These are phyloP conservation scores for Russula olivacea DNA, from an alignment of 768 basidiomycete species.

Conservation along the genomic window DNA sequence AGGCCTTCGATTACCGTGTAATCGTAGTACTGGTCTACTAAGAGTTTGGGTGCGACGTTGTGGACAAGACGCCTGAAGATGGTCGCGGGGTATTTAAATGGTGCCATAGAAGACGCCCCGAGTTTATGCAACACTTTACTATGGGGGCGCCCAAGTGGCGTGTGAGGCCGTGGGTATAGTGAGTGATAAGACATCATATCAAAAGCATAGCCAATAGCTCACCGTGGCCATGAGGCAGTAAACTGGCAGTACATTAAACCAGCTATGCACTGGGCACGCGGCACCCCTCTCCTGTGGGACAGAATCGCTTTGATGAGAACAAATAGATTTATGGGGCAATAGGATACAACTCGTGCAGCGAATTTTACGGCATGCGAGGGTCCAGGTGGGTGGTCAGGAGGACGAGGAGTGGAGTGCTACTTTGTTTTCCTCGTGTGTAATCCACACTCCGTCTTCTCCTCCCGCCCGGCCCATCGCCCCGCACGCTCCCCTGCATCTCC, in stretches of 20 bases:
- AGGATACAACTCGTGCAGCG: background rate
- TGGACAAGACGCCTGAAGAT: background rate
- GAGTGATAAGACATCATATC: background rate
- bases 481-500: conserved; percentile 75
- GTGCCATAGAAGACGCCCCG: background rate
- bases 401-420: background rate
- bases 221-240: conserved; percentile 13
- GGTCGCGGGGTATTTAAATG: conserved; percentile 14
- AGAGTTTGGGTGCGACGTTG: background rate
- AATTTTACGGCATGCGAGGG: conserved; percentile 4
- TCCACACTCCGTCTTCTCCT: conserved; percentile 90
- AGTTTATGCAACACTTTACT: background rate
- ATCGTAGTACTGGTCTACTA: background rate
- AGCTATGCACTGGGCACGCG: background rate
- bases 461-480: conserved; percentile 85
- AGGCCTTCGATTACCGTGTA: conserved; percentile 12
- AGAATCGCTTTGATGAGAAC: no score
- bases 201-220: background rate
- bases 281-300: background rate
- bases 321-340: no score
- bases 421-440: conserved; percentile 77
- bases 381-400: background rate
- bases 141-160: conserved; percentile 2
- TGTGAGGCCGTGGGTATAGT: background rate
- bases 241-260: conserved; percentile 11